These are phyloP conservation scores for Bipolaris oryzae DNA, from an alignment of 2,329 filamentous ascomycete species.

Conservation along the genomic window DNA sequence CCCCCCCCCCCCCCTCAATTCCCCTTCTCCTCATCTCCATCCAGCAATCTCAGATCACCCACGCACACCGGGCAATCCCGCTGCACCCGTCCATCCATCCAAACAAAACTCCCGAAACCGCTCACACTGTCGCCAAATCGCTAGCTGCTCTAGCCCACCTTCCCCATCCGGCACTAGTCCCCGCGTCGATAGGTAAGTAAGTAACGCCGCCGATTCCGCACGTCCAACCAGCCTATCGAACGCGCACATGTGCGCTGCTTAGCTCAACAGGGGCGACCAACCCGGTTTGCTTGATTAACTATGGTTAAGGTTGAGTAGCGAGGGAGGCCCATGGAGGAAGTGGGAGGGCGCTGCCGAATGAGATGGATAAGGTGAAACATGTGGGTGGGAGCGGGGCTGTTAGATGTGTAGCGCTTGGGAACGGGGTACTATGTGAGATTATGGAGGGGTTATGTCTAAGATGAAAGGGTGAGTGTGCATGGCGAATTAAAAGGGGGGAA, in stretches of 20 bases:
- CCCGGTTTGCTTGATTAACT: not conserved
- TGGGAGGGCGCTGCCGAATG: not conserved
- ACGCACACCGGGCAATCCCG: no score
- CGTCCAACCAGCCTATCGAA: conserved; percentile 6
- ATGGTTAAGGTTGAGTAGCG: not conserved
- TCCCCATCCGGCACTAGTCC: conserved; percentile 22
- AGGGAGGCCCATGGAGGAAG: not conserved
- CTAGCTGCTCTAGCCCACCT: conserved; percentile 16
- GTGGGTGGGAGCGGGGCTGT: no score
- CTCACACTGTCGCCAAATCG: not conserved
- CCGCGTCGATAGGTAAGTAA: conserved; percentile 3
- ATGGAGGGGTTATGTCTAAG: no score
- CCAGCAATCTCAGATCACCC: no score
- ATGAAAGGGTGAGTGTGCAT: no score
- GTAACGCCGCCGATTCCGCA: conserved; percentile 25
- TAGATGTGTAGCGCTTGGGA: no score
- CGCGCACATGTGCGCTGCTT: not conserved
- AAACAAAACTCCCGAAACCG: not conserved
- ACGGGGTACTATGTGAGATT: no score
- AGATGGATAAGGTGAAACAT: not conserved
- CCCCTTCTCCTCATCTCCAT: no score
- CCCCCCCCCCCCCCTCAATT: no score
- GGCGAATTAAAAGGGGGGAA: no score
- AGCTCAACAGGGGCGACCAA: not conserved
- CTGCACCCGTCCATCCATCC: no score